These are phyloP conservation scores for Plasmodium yoelii DNA, from an alignment of 169 alveolate species.

Conservation along the genomic window DNA sequence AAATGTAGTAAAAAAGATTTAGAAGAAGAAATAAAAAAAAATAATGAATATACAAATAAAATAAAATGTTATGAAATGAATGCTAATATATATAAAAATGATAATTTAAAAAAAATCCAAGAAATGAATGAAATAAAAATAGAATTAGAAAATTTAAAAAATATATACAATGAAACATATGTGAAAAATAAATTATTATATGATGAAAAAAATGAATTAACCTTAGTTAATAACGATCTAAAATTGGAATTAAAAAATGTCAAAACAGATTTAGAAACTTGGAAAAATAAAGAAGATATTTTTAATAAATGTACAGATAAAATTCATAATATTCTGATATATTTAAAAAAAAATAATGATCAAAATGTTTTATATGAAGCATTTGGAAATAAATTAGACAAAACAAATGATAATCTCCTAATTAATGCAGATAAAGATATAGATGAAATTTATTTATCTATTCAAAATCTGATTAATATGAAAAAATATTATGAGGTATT, in stretches of 20 bases:
- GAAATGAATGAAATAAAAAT: conserved; percentile 39
- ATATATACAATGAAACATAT: conserved; percentile 3
- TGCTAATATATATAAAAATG: conserved; percentile 23
- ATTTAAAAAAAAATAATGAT: conserved; percentile 23
- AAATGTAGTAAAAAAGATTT: conserved; percentile 26
- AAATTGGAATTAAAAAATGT: conserved; percentile 21
- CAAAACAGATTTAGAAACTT: conserved; percentile 2
- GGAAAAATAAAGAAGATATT: conserved; percentile 19
- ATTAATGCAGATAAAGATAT: conserved; percentile 23
- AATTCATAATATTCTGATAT: conserved; percentile 10
- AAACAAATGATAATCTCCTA: not conserved
- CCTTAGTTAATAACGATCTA: conserved; percentile 15
- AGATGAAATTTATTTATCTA: conserved; percentile 31
- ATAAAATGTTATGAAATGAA: conserved; percentile 24
- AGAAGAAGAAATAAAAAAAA: conserved; percentile 48
- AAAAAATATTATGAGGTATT: conserved; percentile 24
- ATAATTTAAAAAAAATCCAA: conserved; percentile 11
- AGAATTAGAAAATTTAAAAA: conserved; percentile 19
- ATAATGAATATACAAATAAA: conserved; percentile 23
- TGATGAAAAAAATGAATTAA: conserved; percentile 30
- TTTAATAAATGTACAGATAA: conserved; percentile 24
- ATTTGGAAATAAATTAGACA: not conserved
- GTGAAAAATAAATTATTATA: conserved; percentile 25
- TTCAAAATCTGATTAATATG: conserved; percentile 9
- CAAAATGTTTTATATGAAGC: not conserved